phyloP scores from a whole-genome alignment of 169 alveolate genomes.

The Plasmodium billcollinsi region DNA sequence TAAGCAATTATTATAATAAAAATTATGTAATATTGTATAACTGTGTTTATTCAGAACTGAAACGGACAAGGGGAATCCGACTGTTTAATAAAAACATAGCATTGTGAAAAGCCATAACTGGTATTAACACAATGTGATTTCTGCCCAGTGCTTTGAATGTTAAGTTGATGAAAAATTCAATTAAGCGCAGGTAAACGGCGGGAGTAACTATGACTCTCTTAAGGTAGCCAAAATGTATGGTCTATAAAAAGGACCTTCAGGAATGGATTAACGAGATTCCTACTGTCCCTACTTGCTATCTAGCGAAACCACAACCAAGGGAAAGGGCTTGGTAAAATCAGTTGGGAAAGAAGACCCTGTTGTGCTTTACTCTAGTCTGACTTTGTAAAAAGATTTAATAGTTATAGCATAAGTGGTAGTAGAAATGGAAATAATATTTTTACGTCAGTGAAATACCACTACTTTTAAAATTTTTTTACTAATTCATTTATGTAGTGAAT shows the following conservation, averaged over 20 bases:
- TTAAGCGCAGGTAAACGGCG: constrained; percentile 95
- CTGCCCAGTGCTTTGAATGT: constrained; percentile 97
- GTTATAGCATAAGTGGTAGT: constrained; percentile 94
- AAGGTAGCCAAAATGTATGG: constrained; percentile 93
- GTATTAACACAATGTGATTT: constrained; percentile 94
- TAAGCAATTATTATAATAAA: constrained; percentile 38
- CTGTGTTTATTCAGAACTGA: constrained; percentile 91
- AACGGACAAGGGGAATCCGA: constrained; percentile 95
- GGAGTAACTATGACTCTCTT: constrained; percentile 94
- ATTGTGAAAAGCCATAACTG: constrained; percentile 91
- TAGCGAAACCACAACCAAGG: constrained; percentile 96
- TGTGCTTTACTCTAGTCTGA: constrained; percentile 95
- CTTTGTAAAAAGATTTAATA: constrained; percentile 92
- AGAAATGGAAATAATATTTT: constrained; percentile 39
- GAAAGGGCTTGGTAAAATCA: constrained; percentile 95
- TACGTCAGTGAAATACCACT: constrained; percentile 92
- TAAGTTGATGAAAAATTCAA: constrained; percentile 92
- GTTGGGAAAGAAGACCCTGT: constrained; percentile 97
- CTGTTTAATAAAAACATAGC: constrained; percentile 94
- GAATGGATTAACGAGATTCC: constrained; percentile 94
- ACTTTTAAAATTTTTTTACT: constrained; percentile 90
- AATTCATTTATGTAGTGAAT: constrained; percentile 87
- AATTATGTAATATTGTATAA: constrained; percentile 77
- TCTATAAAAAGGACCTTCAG: constrained; percentile 93
- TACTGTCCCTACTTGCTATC: constrained; percentile 95